Percentiles rank a stretch among this genome's conserved stretches.
Conservation (phyloP, 2,329 filamentous ascomycete species). For the Aspergillus sclerotialis region DNA sequence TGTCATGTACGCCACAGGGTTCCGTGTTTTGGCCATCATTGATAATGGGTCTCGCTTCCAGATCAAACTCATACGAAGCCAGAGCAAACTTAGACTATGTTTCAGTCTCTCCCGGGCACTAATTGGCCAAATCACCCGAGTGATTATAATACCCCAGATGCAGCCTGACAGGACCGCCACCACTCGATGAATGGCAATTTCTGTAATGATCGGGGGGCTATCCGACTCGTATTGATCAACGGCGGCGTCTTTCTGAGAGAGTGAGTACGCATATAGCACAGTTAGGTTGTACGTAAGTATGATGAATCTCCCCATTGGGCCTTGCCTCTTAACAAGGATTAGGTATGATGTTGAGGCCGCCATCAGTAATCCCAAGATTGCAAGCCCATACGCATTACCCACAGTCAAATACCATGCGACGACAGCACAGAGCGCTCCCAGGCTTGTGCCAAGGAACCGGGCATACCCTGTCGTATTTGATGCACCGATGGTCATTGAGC, state of each 20-base stretch:
- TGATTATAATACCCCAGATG: constrained; percentile 86
- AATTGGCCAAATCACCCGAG: constrained; percentile 86
- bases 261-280: constrained; percentile 86
- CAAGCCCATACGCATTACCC: constrained; percentile 68
- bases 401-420: constrained; percentile 69
- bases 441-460: constrained; percentile 76
- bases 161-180: constrained; percentile 80
- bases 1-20: constrained; percentile 66
- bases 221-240: constrained; percentile 84
- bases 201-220: constrained; percentile 71
- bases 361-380: constrained; percentile 73
- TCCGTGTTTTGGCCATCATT: constrained; percentile 55
- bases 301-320: constrained; percentile 86
- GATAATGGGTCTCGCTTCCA: constrained; percentile 91
- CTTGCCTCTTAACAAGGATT: constrained; percentile 75
- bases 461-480: constrained; percentile 88
- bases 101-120: constrained; percentile 83
- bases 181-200: constrained; percentile 83
- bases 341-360: constrained; percentile 82
- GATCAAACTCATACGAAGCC: constrained; percentile 88
- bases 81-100: constrained; percentile 81
- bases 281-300: constrained; percentile 94
- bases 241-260: constrained; percentile 71
- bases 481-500: constrained; percentile 93
- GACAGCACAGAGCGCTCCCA: constrained; percentile 70